Conservation (phyloP, 495 filamentous ascomycete genomes). For the Talaromyces trachyspermus region DNA sequence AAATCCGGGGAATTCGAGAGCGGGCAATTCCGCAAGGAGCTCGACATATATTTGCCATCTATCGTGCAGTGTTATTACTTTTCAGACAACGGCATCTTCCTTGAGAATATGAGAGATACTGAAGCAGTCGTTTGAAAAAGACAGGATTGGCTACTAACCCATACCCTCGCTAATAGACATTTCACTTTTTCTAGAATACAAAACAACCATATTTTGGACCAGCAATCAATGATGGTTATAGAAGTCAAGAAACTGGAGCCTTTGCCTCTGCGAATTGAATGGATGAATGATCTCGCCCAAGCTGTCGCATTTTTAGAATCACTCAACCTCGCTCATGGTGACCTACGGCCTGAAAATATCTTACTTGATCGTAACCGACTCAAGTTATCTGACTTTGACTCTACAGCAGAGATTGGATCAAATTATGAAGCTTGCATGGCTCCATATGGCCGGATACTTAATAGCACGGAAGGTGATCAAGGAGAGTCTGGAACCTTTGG, state of each 20-base stretch:
- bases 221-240: constrained; percentile 19
- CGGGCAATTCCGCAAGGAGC: constrained; percentile 25
- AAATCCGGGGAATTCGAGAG: constrained; percentile 26
- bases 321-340: constrained; percentile 29
- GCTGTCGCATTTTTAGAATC: constrained; percentile 32
- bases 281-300: constrained; percentile 35
- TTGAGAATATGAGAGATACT: constrained; percentile 33
- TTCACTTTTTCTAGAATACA: constrained; percentile 21
- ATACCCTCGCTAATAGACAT: constrained; percentile 14
- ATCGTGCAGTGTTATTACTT: constrained; percentile 25
- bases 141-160: no score
- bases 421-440: constrained; percentile 19
- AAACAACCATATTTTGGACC: constrained; percentile 18
- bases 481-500: constrained; percentile 21
- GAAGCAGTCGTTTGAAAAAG: constrained; percentile 2
- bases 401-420: constrained; percentile 20
- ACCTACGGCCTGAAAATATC: constrained; percentile 27
- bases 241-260: constrained; percentile 26
- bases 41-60: constrained; percentile 25
- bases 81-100: constrained; percentile 28
- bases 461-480: constrained; percentile 17
- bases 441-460: constrained; percentile 24
- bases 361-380: constrained; percentile 21
- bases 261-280: constrained; percentile 22
- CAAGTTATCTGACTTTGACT: constrained; percentile 27